Evolutionary conservation across 345 rosid species (phyloP), one percentile per base, ranked within the genome.

Genomic region (Lepidium sativum): DNA sequence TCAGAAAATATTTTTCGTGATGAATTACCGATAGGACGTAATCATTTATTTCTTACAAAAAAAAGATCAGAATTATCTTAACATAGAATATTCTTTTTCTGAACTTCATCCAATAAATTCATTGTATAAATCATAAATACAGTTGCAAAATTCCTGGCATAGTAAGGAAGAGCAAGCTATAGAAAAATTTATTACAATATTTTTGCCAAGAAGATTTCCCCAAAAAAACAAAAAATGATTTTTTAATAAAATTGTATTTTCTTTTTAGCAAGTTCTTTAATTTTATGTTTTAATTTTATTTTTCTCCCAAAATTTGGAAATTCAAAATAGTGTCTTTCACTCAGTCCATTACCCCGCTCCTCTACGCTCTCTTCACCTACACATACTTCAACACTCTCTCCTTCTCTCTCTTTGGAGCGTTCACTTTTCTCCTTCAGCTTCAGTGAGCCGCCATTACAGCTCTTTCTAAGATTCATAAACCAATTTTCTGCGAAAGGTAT

Each of bases 261-360:
- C 54, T 23, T 49, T 32, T 16, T 23, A 64, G 41, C 57, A 64
- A 40, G 37, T 71, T 37, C 18, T 11, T 56, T 44, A 9, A 10
- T 63, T 21, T 17, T 20, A 2, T 7, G n/a, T 40, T 25, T 50
- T 37, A 2, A 1, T 2, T 16, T 49, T n/a, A 2, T 40, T 38
- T 54, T 10, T 11, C 0, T 12, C 5, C 8, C 5, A 9, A 27
- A 57, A 21, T 3, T 14, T 66, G 25, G 64, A 68, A 73, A 72
- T 83, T 87, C 79, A 50, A 81, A 89, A 86, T 82, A 76, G 82
- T 74, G 45, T 58, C 76, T 77, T 75, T 84, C 86, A 81, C 82
- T 82, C 86, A 66, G 81, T 61, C 80, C 66, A 75, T 47, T 63
- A 55, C 60, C 72, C 69, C 73, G 77, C 83, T 73, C 80, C 80